Evolutionary conservation across 2,329 filamentous ascomycete genomes (phyloP).

Genomic region (Hirsutella rhossiliensis): DNA sequence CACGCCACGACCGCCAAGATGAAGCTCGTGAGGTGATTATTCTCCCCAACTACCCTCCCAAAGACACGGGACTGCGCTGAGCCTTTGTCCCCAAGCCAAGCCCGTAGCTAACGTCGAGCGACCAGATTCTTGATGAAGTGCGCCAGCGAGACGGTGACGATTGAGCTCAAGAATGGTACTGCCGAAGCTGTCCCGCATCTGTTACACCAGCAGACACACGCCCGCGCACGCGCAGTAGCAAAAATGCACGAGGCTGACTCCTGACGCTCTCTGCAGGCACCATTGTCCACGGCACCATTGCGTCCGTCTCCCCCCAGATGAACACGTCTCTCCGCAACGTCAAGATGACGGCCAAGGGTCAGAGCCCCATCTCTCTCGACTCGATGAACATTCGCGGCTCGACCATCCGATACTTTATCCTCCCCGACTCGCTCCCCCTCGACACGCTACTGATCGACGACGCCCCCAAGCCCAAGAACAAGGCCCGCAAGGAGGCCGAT

Average conservation of each 20-base stretch:
- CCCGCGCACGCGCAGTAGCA: neutral
- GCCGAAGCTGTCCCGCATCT: too few relatives aligned
- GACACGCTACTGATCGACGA: constrained; percentile 96
- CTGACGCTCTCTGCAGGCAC: constrained; percentile 48
- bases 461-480: constrained; percentile 97
- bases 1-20: constrained; percentile 42
- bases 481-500: constrained; percentile 84
- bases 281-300: constrained; percentile 93
- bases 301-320: constrained; percentile 95
- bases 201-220: neutral
- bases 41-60: neutral
- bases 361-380: constrained; percentile 79
- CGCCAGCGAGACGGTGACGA: constrained; percentile 94
- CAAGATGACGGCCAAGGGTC: constrained; percentile 87
- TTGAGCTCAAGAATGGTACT: constrained; percentile 94
- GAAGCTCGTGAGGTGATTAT: constrained; percentile 88
- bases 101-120: constrained; percentile 7
- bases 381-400: constrained; percentile 95
- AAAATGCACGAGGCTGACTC: neutral
- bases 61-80: constrained; percentile 7
- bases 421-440: constrained; percentile 87
- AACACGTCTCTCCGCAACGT: constrained; percentile 92
- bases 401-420: constrained; percentile 92
- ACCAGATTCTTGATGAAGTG: constrained; percentile 97
- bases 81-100: constrained; percentile 3